Base-by-base conservation (phyloP, 2,329 filamentous ascomycete species). In the Epichloe amarillans region DNA sequence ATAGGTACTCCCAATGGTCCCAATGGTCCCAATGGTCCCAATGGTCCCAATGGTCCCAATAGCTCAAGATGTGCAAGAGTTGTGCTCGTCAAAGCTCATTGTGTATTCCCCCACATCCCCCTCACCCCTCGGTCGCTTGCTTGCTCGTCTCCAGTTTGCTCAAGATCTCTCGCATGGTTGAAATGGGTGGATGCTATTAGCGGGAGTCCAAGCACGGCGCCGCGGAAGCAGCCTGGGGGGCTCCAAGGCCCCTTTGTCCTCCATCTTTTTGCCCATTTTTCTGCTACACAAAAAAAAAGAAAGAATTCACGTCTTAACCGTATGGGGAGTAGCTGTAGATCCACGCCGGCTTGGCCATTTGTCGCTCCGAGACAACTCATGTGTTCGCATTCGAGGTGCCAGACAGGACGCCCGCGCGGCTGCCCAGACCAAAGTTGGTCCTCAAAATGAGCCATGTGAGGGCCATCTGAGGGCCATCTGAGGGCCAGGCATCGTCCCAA, bases 171-270 rank as follows among this genome's bases (percentile, higher is more conserved):
- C 33, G 19, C 17, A 14, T 45, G 43, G 3, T 30, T 47, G 53
- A 52, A 52, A 43, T 51, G 19, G 40, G 55, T 56, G 57, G 57
- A 56, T 56, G 49, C 44, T 26, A 19, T 19, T 19, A 19, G 52
- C 57, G 57, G 56, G 56, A 58, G 53, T 52, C 51, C 52, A 55
- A 58, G 51, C 54, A 57, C 49, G 55, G 54, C 44, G 52, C 54
- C 50, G 58, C 57, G 57, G 56, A 55, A 58, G 55, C 55, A 57
- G 49, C 56, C 57, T 54, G 23, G 43, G 43, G 35, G n/a, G 30
- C 30, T 4, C 26, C 10, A 30, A 30, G 30, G 30, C 30, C 30
- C 43, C 26, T 33, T 30, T 47, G 33, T 36, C 44, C 44, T 33
- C 30, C 52, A 45, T 50, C 41, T 17, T 37, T 21, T n/a, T 42